These are phyloP conservation scores for Xerocomellus dryophilus DNA, from an alignment of 768 basidiomycete genomes.

Conservation along the genomic window DNA sequence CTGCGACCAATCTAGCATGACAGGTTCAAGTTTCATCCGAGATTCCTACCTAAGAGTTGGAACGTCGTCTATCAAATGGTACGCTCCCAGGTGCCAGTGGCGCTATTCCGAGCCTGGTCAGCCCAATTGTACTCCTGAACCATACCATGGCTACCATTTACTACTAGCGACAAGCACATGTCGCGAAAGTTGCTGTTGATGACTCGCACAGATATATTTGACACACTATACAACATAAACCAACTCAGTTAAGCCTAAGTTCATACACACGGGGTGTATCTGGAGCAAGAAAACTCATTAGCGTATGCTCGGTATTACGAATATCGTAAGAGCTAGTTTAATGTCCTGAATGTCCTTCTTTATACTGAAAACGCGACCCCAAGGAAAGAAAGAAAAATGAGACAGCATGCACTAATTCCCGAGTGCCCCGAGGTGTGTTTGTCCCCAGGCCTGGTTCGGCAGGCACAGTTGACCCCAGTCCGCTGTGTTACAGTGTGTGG, in stretches of 20 bases:
- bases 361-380: background rate
- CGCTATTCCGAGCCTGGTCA: too few relatives aligned
- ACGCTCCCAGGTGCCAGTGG: too few relatives aligned
- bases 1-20: background rate
- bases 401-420: too few relatives aligned
- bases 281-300: background rate
- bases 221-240: too few relatives aligned
- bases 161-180: too few relatives aligned
- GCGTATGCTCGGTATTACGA: background rate
- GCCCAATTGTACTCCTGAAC: too few relatives aligned
- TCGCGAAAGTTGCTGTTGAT: too few relatives aligned
- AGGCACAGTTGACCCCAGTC: conserved; percentile 23
- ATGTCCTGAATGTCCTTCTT: background rate
- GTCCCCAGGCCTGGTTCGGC: background rate
- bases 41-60: background rate
- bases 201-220: too few relatives aligned
- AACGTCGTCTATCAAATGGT: too few relatives aligned
- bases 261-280: background rate
- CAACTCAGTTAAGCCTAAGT: background rate
- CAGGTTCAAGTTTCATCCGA: background rate
- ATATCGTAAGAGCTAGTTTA: background rate
- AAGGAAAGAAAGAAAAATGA: background rate
- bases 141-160: too few relatives aligned
- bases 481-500: conserved; percentile 1
- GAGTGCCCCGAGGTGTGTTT: background rate